Evolutionary conservation across 1,284 basidiomycete genomes (phyloP), one percentile per base, ranked within the genome.

Genomic region (Rhodotorula sp.): DNA sequence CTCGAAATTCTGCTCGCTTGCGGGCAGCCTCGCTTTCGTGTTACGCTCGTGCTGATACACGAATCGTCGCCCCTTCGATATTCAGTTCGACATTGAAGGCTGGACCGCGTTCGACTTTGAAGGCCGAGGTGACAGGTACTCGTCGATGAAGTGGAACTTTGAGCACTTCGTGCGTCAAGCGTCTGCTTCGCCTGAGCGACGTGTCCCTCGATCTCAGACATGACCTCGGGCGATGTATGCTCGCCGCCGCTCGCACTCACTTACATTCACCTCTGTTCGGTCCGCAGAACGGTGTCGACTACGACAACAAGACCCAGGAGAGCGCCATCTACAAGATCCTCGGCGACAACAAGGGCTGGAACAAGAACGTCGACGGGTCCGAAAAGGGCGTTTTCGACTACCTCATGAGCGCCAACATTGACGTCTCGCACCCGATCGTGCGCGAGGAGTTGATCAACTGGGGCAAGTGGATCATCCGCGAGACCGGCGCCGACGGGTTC

Each of bases 51-150:
- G 39, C 39, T 43, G 39, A 43, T 8, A 14, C 12, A 10, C 39
- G 1, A 12, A 12, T 43, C 12, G 10, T 26, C 23, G 15, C 16
- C 2, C 21, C 14, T 5, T 1, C 29, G 4, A 6, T 3, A 43
- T 14, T 14, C 39, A 70, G 69, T 84, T 86, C 81, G 85, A 91
- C 76, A 91, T 96, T 43, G 87, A 90, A 87, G 91, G 88, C 1
- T 96, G 93, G 92, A 94, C 80, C 34, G 87, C 85, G 0, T 97
- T 91, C 80, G 88, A 91, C 75, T 97, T 94, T 80, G 84, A 87
- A 12, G 90, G 89, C 48, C 85, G 95, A 81, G 86, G 84, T 20
- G 87, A 87, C 70, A 90, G 92, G 76, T 84, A 86, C 79, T 84
- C 83, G 20, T 71, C 80, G 26, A 80, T 87, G 79, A 84, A 86